These are phyloP conservation scores for Paracoccidioides brasiliensis DNA, from an alignment of 2,329 filamentous ascomycete species.

Conservation along the genomic window DNA sequence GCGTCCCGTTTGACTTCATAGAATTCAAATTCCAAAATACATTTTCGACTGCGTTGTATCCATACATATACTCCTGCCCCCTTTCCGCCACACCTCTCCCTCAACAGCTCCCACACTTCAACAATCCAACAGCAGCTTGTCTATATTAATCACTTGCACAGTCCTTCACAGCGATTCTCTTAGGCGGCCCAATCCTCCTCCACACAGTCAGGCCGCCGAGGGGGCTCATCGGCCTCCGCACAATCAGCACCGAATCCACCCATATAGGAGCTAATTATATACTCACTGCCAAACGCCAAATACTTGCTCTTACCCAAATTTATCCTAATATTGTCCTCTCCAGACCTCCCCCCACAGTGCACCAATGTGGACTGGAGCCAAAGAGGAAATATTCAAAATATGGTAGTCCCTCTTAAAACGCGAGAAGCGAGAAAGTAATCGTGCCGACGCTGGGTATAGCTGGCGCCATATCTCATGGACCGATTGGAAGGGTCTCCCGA, in stretches of 20 bases:
- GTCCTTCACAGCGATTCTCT: constrained; percentile 10
- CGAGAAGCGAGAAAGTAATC: constrained; percentile 14
- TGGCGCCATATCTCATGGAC: neutral
- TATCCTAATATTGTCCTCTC: constrained; percentile 12
- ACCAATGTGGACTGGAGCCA: constrained; percentile 6
- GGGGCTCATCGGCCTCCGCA: neutral
- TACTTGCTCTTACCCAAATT: constrained; percentile 9
- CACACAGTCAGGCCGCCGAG: neutral
- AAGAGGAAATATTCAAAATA: constrained; percentile 12
- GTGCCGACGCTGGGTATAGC: constrained; percentile 13
- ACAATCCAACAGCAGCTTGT: neutral
- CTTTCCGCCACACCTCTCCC: neutral
- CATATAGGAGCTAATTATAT: constrained; percentile 12
- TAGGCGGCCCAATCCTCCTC: constrained; percentile 12
- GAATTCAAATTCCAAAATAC: no score
- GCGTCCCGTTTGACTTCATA: no score
- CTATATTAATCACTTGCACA: constrained; percentile 11
- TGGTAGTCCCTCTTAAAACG: constrained; percentile 12
- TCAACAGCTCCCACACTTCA: neutral
- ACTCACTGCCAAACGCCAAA: constrained; percentile 13
- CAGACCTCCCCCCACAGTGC: constrained; percentile 5
- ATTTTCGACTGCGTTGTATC: no score
- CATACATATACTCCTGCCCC: neutral
- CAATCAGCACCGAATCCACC: neutral
- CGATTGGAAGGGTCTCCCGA: no score